Evolutionary conservation across 2,329 filamentous ascomycete species (phyloP), one percentile per base, ranked within the genome.

Genomic region (Claviceps maximensis): DNA sequence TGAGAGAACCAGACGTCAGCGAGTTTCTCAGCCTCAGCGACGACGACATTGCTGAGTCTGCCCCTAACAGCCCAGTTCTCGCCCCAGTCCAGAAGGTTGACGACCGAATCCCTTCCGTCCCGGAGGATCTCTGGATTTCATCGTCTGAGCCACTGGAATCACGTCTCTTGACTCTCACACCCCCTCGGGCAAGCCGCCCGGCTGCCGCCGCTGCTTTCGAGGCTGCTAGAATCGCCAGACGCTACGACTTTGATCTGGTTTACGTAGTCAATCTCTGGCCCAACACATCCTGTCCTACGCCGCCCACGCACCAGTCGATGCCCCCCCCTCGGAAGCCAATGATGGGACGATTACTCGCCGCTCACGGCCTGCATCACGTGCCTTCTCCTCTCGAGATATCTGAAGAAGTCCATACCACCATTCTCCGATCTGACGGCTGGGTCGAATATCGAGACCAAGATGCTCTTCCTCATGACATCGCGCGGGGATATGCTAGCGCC

Each of bases 251-350:
- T 51, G 76, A 80, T 57, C 67, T 82, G 25, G 70, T 81, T 13
- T 82, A 82, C 57, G 72, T 82, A 31, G 73, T 80, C 56, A 80
- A 77, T 56, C 65, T 82, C 15, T 80, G 78, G 78, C 77, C 78
- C 23, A 62, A 64, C 23, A 54, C 57, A 48, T 56, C 57, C 17
- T 54, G 50, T 31, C 31, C 52, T 38, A 54, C 33, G 33, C 33
- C 6, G 13, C 33, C 33, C 17, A 25, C 10, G 12, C 12, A 44
- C 3, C 9, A 6, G 19, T 10, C 48, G 17, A 54, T 47, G 12
- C 54, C 58, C 12, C 54, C 58, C 12, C 50, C 52, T 13, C 54
- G 54, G 7, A 59, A 59, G 23, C 63, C 61, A 6, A 60, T 77
- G 56, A 72, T 71, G 6, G 76, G 76, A 4, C 74, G 76, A 19